These are phyloP conservation scores for Lasiodiplodia theobromae DNA, from an alignment of 2,329 filamentous ascomycete species.

Conservation along the genomic window DNA sequence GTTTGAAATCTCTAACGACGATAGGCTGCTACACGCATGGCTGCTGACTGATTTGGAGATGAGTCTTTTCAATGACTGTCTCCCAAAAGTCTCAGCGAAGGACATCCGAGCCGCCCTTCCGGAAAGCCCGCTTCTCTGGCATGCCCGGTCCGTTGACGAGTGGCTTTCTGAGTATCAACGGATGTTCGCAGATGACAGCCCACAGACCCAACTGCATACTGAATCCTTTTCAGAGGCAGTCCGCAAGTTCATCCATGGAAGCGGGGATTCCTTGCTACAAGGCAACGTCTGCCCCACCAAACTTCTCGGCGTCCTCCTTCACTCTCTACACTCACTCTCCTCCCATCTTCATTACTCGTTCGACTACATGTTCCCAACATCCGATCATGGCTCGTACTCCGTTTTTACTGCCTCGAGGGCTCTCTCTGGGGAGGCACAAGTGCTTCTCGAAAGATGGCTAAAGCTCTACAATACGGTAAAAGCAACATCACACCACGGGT, in stretches of 20 bases:
- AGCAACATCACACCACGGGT: background rate
- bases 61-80: background rate
- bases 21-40: background rate
- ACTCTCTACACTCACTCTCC: background rate
- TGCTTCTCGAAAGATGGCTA: background rate
- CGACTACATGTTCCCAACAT: conserved; percentile 2
- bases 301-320: background rate
- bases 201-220: background rate
- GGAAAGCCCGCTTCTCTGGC: background rate
- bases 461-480: background rate
- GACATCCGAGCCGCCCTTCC: background rate
- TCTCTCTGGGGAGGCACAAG: background rate
- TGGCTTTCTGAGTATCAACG: background rate
- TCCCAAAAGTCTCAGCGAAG: background rate
- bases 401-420: background rate
- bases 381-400: background rate
- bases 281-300: background rate
- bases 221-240: background rate
- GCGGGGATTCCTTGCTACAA: background rate
- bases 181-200: no score
- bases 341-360: background rate
- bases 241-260: background rate
- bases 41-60: background rate
- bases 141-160: background rate
- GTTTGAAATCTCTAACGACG: background rate